phyloP scores from a whole-genome alignment of 441 rosid genomes.

The Adansonia rubrostipa region DNA sequence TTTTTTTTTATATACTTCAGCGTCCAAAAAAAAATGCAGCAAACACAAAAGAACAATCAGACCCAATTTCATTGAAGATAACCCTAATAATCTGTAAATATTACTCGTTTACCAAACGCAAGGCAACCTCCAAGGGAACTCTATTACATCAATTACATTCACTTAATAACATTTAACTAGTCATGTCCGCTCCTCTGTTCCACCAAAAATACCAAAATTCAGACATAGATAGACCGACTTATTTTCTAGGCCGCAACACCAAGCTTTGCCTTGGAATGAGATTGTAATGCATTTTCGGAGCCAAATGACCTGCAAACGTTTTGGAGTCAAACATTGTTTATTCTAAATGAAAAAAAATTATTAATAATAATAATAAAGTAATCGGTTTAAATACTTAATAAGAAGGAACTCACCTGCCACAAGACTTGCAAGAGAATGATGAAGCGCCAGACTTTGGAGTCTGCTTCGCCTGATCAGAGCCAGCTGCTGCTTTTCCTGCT shows the following conservation, averaged over 20 bases:
- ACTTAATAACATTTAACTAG: neutral
- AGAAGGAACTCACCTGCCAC: constrained; percentile 49
- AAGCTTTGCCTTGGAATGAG: constrained; percentile 83
- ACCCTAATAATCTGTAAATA: neutral
- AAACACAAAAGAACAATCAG: no score
- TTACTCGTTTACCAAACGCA: neutral
- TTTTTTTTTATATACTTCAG: no score
- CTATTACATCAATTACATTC: neutral
- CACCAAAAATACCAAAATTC: neutral
- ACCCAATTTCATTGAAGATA: neutral
- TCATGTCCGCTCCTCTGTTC: neutral
- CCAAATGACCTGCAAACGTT: constrained; percentile 51
- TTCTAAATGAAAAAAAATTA: neutral
- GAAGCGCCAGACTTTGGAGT: constrained; percentile 43
- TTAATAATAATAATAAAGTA: neutral
- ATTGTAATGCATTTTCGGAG: constrained; percentile 66
- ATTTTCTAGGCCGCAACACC: constrained; percentile 39
- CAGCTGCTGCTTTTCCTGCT: constrained; percentile 44
- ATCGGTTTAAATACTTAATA: neutral
- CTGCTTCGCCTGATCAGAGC: constrained; percentile 46
- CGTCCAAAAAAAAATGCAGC: no score
- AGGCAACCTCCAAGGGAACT: neutral
- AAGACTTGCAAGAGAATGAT: constrained; percentile 56
- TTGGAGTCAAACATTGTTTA: neutral
- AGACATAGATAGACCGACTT: neutral